Percentiles rank a stretch among this genome's conserved stretches.
Evolutionary conservation across 371 early-diverging fungal species (phyloP).

Genomic region (Chytridium lagenaria): DNA sequence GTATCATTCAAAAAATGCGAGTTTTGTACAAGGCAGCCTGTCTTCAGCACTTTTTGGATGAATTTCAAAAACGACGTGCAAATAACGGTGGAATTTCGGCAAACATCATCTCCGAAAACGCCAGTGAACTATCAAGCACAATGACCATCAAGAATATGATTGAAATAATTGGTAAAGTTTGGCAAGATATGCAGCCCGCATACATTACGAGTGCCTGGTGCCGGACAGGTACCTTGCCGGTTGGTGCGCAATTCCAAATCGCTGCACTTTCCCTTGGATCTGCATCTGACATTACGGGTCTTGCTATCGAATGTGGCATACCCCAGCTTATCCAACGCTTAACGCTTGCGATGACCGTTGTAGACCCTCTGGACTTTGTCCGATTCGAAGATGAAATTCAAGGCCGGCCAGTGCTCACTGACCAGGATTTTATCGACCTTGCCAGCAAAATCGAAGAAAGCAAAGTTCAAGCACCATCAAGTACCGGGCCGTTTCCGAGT

Average conservation of each 20-base stretch:
- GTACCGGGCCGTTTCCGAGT: too few species aligned
- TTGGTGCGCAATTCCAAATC: neutral
- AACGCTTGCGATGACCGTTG: neutral
- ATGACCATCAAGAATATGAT: neutral
- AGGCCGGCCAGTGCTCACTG: neutral
- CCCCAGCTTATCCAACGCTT: neutral
- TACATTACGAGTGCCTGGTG: slow-evolving; percentile 6
- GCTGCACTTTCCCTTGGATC: neutral
- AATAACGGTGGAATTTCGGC: neutral
- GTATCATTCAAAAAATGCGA: neutral
- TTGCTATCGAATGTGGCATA: neutral
- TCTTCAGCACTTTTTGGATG: neutral
- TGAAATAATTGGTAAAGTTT: neutral
- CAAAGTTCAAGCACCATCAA: too few species aligned
- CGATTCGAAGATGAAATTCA: neutral
- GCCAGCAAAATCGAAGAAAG: neutral
- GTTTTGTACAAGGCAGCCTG: neutral
- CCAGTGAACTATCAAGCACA: neutral
- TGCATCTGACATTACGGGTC: neutral
- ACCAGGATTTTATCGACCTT: neutral
- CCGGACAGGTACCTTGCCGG: neutral
- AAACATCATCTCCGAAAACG: neutral
- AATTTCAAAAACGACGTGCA: neutral
- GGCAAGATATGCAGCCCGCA: neutral
- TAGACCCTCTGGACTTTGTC: neutral